Percentiles rank a stretch among this genome's conserved stretches.
These are phyloP conservation scores for Helianthus annuus DNA, from an alignment of 129 eudicot species.

Conservation along the genomic window DNA sequence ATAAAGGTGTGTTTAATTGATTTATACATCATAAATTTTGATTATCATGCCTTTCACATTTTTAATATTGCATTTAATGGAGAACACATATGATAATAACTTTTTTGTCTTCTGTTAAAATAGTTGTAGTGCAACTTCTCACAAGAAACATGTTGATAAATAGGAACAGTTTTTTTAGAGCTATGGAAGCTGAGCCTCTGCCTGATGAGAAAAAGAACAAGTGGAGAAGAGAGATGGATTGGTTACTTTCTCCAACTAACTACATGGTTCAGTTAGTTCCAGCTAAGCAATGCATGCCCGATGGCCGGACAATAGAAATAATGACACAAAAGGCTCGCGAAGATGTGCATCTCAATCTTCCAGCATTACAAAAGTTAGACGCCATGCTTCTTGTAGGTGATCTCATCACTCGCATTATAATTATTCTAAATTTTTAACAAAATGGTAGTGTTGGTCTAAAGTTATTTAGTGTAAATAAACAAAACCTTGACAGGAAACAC, in stretches of 20 bases:
- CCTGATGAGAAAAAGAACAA: constrained; percentile 67
- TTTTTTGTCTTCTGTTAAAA: too few relatives aligned
- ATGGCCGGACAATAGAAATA: constrained; percentile 82
- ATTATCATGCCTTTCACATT: too few relatives aligned
- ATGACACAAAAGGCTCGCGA: constrained; percentile 96
- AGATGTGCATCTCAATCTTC: constrained; percentile 78
- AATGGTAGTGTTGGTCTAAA: constrained; percentile 19
- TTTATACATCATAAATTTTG: too few relatives aligned
- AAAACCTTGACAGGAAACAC: constrained; percentile 49
- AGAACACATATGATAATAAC: too few relatives aligned
- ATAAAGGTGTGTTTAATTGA: too few relatives aligned
- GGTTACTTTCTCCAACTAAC: constrained; percentile 92
- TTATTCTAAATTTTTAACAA: background rate
- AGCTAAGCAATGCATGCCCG: constrained; percentile 62
- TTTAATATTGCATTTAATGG: too few relatives aligned
- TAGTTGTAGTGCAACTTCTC: background rate
- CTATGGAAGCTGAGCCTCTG: constrained; percentile 94
- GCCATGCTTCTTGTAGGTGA: constrained; percentile 92
- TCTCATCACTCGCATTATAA: constrained; percentile 24
- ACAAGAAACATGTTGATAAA: constrained; percentile 23
- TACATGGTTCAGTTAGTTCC: constrained; percentile 95
- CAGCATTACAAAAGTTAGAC: constrained; percentile 82
- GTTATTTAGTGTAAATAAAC: constrained; percentile 14
- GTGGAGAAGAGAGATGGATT: constrained; percentile 88
- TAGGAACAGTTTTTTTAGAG: constrained; percentile 88